Evolutionary conservation across 345 rosid genomes (phyloP), one percentile per base, ranked within the genome.

Genomic region (Ceriops zippeliana): DNA sequence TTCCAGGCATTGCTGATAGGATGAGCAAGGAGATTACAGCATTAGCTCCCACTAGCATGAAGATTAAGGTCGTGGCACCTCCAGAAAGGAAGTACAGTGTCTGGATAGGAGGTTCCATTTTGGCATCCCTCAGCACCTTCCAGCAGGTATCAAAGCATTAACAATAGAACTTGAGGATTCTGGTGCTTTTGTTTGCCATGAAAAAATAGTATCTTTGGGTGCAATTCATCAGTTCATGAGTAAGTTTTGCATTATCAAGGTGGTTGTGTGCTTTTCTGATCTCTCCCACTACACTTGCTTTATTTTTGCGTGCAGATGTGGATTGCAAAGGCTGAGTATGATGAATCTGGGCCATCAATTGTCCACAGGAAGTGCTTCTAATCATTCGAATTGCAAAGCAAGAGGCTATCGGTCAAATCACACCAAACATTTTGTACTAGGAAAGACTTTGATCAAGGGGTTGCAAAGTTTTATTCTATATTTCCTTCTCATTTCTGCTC

Each of bases 21-120:
- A 89, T 89, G 92, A 84, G 80, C 85, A 89, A 87, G 85, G 92
- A 87, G 78, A 86, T 87, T 52, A 80, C 83, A 16, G 90, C 96
- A 24, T 79, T 87, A 64, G 87, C 92, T 37, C 86, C 85, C 11
- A 84, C 85, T 67, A 82, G 87, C 84, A 79, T 81, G 85, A 84
- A 84, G 79, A 84, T 82, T 62, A 84, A 84, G 80, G 87, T 84
- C 73, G 87, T 84, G 61, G 87, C 87, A 28, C 87, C 87, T 5
- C 85, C 87, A 5, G 87, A 84, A 74, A 79, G 87, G 82, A 84
- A 82, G 81, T 84, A 84, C 77, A 84, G 85, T 78, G 85, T 84
- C 73, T 84, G 87, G 87, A 84, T 84, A 5, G 87, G 87, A 67
- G 87, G 87, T 24, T 84, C 87, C 63, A 84, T 84, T 58, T 77